These are phyloP conservation scores for Eucalyptus shirleyi DNA, from an alignment of 345 rosid species.

Conservation along the genomic window DNA sequence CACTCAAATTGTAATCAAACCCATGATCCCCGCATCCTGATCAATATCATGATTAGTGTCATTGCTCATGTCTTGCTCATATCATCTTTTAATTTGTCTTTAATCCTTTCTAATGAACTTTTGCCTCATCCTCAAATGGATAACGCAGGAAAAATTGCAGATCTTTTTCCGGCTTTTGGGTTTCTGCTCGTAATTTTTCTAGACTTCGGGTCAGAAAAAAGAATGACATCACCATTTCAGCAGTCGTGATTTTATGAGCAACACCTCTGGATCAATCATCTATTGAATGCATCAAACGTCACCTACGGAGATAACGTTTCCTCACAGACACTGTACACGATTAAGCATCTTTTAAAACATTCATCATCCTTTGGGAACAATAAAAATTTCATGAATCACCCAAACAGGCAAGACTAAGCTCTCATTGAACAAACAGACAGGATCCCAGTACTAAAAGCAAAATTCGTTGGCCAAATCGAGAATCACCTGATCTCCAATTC, in stretches of 20 bases:
- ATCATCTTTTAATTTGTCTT: neutral
- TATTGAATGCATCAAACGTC: neutral
- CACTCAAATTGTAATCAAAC: neutral
- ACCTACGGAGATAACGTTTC: neutral
- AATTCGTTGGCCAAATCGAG: neutral
- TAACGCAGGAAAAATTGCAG: neutral
- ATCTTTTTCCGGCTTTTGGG: neutral
- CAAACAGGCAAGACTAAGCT: neutral
- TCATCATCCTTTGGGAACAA: neutral
- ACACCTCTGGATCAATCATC: neutral
- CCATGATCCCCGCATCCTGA: neutral
- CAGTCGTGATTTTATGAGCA: neutral
- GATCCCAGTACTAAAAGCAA: neutral
- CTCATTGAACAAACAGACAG: neutral
- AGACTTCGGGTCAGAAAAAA: neutral
- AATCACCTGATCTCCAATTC: conserved; percentile 56
- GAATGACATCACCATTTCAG: neutral
- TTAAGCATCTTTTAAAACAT: neutral
- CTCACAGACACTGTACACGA: neutral
- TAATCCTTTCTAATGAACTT: neutral
- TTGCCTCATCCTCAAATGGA: neutral
- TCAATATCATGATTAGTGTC: neutral
- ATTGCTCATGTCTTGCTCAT: neutral
- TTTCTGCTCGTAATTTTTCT: neutral
- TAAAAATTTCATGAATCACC: neutral